Base-by-base conservation (phyloP, 2,329 filamentous ascomycete species). In the Neoarthrinium moseri region DNA sequence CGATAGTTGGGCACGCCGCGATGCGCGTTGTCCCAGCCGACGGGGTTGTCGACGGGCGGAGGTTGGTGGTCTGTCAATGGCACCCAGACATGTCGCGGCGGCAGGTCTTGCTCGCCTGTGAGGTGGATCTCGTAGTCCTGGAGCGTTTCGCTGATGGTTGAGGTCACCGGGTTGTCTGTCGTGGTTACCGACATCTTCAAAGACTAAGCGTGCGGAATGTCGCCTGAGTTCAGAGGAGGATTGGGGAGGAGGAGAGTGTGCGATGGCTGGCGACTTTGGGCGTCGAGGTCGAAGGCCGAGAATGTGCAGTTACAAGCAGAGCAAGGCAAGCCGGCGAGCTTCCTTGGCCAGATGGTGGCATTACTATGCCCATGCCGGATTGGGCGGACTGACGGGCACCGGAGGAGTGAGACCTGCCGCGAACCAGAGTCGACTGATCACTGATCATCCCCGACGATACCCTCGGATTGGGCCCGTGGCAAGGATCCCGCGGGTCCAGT, bases 121-220 rank as follows among this genome's bases (percentile, higher is more conserved):
- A 59, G 49, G 5, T 49, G 54, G 43, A 64, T 55, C 15, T 59
- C 56, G 48, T 65, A 64, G 50, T 65, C 60, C 18, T 51, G 49
- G 10, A 63, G 53, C 11, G 52, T 50, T 27, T 54, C 43, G 20
- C 45, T 33, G n/a, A 54, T 32, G 11, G 51, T 50, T 20, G 50
- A 56, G 7, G 51, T 51, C 21, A 53, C 37, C n/a, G 52, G 56
- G 23, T 56, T 56, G 35, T 56, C 54, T 24, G 49, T 50, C 24
- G 56, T 53, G 8, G 54, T 59, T 6, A 36, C 53, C 7, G 56
- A 59, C 56, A 59, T 59, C 0, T 26, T 53, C 15, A 13, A n/a
- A n/a, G n/a, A n/a, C n/a, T n/a, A n/a, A n/a, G n/a, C n/a, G n/a
- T n/a, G n/a, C n/a, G n/a, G n/a, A n/a, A n/a, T n/a, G n/a, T n/a